These are phyloP conservation scores for Cordyceps sp. DNA, from an alignment of 2,329 filamentous ascomycete species.

Conservation along the genomic window DNA sequence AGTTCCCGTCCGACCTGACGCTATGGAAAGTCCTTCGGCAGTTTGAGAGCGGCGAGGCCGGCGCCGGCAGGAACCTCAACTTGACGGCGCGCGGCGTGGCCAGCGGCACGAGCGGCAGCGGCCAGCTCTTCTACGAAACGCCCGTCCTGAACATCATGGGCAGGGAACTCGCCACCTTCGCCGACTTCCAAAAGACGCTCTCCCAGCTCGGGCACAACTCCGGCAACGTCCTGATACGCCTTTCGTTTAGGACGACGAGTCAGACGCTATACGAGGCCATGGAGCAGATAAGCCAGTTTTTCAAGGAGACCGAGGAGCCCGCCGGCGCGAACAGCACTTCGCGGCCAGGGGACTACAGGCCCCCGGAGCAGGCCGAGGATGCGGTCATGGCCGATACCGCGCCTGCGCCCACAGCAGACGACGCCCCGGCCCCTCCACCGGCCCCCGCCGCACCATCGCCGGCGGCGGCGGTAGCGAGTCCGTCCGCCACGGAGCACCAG, in stretches of 20 bases:
- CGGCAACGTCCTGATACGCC: conserved; percentile 61
- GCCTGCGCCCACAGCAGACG: background rate
- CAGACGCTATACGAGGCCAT: conserved; percentile 75
- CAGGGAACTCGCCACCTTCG: conserved; percentile 58
- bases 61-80: conserved; percentile 47
- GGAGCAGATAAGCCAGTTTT: conserved; percentile 61
- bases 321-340: conserved; percentile 3
- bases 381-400: conserved; percentile 8
- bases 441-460: background rate
- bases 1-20: conserved; percentile 75
- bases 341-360: too few species aligned
- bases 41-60: conserved; percentile 65
- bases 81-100: conserved; percentile 73
- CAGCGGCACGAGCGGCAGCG: conserved; percentile 37
- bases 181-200: conserved; percentile 76
- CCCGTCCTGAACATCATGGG: conserved; percentile 75
- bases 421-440: background rate
- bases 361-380: conserved; percentile 5
- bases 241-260: conserved; percentile 62
- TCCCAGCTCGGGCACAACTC: conserved; percentile 75
- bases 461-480: background rate
- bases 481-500: too few species aligned
- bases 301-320: conserved; percentile 32
- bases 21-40: conserved; percentile 82
- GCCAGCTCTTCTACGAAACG: conserved; percentile 74